Conservation (phyloP, 2,329 filamentous ascomycete genomes). For the Ustulina deusta region DNA sequence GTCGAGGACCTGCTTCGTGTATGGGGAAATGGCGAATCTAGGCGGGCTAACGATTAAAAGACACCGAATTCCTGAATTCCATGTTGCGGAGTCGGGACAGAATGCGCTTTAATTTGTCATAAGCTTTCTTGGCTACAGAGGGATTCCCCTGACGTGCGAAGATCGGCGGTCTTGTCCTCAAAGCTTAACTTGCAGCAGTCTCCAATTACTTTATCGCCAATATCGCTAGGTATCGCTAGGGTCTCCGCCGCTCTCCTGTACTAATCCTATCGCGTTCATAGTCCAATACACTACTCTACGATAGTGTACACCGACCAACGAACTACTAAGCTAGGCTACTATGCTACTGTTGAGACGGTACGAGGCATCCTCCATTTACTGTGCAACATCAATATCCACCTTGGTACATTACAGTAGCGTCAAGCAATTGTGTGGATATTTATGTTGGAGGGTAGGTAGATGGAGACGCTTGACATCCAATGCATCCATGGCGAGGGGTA, state of each 20-base stretch:
- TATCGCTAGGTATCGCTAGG: background rate
- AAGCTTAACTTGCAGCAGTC: conserved; percentile 32
- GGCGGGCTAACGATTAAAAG: too few relatives aligned
- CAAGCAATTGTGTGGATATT: too few relatives aligned
- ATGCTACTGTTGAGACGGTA: too few relatives aligned
- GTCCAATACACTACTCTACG: background rate
- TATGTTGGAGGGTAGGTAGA: too few relatives aligned
- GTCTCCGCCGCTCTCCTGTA: background rate
- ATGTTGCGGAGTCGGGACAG: conserved; percentile 10
- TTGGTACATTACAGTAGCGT: too few relatives aligned
- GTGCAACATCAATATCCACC: too few relatives aligned
- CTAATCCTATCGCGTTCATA: background rate
- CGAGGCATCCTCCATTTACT: too few relatives aligned
- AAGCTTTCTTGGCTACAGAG: conserved; percentile 28
- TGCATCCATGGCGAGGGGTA: too few relatives aligned
- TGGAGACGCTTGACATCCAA: too few relatives aligned
- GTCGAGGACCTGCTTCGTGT: background rate
- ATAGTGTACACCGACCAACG: background rate
- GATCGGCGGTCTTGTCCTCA: conserved; percentile 38
- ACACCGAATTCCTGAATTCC: background rate
- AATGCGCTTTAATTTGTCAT: conserved; percentile 35
- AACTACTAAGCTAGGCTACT: background rate
- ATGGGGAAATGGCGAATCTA: too few relatives aligned
- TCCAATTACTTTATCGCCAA: conserved; percentile 13
- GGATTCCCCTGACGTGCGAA: conserved; percentile 22